A percentile compares a stretch with the other conserved stretches of the same genome.
These are phyloP conservation scores for Heliosperma pusillum DNA, from an alignment of 148 eudicot genomes.

Conservation along the genomic window DNA sequence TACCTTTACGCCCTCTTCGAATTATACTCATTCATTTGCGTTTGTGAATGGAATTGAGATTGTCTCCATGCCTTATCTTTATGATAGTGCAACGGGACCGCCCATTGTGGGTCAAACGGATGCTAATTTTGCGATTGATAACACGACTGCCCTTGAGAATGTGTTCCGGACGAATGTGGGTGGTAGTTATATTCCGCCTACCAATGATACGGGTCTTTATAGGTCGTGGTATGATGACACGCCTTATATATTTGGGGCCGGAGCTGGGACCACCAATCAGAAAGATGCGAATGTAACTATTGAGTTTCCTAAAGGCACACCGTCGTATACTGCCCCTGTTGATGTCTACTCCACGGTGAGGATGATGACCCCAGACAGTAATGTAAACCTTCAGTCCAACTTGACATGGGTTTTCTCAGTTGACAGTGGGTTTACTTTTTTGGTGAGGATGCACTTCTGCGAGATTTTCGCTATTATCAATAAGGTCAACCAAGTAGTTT, in stretches of 20 bases:
- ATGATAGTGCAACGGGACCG: conserved; percentile 32
- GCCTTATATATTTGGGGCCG: conserved; percentile 62
- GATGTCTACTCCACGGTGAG: conserved; percentile 74
- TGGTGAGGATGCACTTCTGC: conserved; percentile 92
- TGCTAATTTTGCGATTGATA: conserved; percentile 36
- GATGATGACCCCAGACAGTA: conserved; percentile 57
- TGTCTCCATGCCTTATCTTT: conserved; percentile 72
- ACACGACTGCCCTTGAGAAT: conserved; percentile 68
- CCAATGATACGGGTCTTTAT: conserved; percentile 70
- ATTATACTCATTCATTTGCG: conserved; percentile 54
- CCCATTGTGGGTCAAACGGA: conserved; percentile 43
- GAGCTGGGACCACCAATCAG: conserved; percentile 45
- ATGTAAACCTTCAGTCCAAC: conserved; percentile 54
- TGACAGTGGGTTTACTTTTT: conserved; percentile 67
- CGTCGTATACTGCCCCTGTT: conserved; percentile 63
- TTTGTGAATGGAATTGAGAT: conserved; percentile 92
- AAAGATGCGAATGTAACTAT: conserved; percentile 42
- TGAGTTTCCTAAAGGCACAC: conserved; percentile 36
- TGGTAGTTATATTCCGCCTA: conserved; percentile 76
- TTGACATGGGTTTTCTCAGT: conserved; percentile 71
- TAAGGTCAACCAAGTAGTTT: conserved; percentile 54
- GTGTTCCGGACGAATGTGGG: conserved; percentile 79
- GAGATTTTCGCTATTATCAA: conserved; percentile 43
- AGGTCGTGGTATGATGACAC: conserved; percentile 78
- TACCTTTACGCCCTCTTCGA: conserved; percentile 66